Conservation (phyloP, 2,329 filamentous ascomycete genomes). For the Amphichorda felina region DNA sequence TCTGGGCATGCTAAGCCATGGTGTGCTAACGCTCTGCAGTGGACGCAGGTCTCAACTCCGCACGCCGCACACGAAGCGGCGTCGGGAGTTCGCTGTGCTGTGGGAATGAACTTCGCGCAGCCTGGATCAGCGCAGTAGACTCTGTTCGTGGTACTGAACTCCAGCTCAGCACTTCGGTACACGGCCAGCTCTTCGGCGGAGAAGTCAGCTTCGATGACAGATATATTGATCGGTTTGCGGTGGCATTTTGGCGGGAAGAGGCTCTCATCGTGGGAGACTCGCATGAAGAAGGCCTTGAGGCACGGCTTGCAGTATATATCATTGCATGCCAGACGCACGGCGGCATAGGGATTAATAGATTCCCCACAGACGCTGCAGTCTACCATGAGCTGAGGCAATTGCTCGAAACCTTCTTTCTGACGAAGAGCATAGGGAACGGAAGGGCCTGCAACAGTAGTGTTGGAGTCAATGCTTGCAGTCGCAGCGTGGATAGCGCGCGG, state of each 20-base stretch:
- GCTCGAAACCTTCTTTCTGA: background rate
- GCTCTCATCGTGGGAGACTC: conserved; percentile 3
- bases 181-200: conserved; percentile 3
- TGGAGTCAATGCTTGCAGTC: background rate
- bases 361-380: conserved; percentile 2
- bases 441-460: conserved; percentile 3
- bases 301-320: conserved; percentile 5
- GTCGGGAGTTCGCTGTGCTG: conserved; percentile 3
- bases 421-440: conserved; percentile 1
- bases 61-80: conserved; percentile 2
- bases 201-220: conserved; percentile 3
- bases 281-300: conserved; percentile 5
- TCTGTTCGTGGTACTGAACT: conserved; percentile 4
- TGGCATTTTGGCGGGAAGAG: conserved; percentile 6
- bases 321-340: conserved; percentile 2
- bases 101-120: conserved; percentile 4
- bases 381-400: conserved; percentile 1
- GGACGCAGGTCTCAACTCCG: conserved; percentile 3
- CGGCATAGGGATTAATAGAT: background rate
- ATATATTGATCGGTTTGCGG: conserved; percentile 3
- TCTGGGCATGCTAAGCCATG: conserved; percentile 2
- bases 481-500: background rate
- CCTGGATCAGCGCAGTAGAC: conserved; percentile 4
- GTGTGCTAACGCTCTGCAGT: conserved; percentile 3
- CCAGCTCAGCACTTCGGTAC: conserved; percentile 4